Conservation (phyloP, 306 rosid species). For the Rosa lucieae region DNA sequence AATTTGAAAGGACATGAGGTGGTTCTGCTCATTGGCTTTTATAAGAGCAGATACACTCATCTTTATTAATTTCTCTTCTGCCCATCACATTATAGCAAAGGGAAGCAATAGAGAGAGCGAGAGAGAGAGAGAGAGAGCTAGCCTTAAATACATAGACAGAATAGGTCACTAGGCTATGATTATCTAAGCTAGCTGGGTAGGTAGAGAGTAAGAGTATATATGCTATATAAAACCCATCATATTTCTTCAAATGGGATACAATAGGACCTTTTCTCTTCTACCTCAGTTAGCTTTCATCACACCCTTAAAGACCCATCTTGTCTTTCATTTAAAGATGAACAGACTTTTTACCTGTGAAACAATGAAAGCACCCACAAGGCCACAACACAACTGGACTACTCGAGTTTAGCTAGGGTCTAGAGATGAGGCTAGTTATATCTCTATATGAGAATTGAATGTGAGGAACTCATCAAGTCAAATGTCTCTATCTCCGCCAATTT, state of each 20-base stretch:
- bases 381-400: conserved; percentile 9
- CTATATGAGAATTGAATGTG: conserved; percentile 4
- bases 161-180: background rate
- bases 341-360: conserved; percentile 30
- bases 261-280: conserved; percentile 32
- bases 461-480: conserved; percentile 24
- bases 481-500: conserved; percentile 33
- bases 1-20: conserved; percentile 65
- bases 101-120: background rate
- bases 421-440: background rate
- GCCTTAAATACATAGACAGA: conserved; percentile 57
- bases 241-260: conserved; percentile 29
- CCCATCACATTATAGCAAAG: conserved; percentile 37
- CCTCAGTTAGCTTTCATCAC: conserved; percentile 48
- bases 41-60: conserved; percentile 46
- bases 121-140: conserved; percentile 13
- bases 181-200: background rate
- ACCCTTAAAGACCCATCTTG: conserved; percentile 39
- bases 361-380: conserved; percentile 23
- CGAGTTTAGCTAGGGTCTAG: conserved; percentile 22
- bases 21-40: conserved; percentile 44
- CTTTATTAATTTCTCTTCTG: conserved; percentile 62
- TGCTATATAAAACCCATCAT: conserved; percentile 33
- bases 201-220: conserved; percentile 38
- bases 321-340: conserved; percentile 22